phyloP scores from a whole-genome alignment of 176 grass and related monocot genomes.

The Triticum timopheevii region DNA sequence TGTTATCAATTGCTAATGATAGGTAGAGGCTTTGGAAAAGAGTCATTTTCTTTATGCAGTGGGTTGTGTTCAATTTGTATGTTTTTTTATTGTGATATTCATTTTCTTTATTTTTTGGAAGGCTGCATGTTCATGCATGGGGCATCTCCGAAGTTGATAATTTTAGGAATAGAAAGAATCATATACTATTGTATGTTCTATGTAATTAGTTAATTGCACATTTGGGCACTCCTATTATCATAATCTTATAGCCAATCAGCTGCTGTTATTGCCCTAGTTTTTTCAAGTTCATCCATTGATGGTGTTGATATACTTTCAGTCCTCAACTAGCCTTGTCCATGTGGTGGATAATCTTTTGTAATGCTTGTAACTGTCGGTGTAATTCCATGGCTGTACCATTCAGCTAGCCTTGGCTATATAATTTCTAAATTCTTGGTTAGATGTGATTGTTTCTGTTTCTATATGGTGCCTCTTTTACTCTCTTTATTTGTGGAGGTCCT shows the following conservation, averaged over 20 bases:
- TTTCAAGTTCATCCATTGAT: not conserved
- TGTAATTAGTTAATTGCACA: constrained; percentile 6
- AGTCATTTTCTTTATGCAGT: not conserved
- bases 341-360: not conserved
- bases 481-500: too few species aligned
- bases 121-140: not conserved
- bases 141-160: not conserved
- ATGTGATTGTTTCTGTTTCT: constrained; percentile 6
- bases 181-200: not conserved
- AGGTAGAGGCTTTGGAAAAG: not conserved
- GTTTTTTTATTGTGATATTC: not conserved
- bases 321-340: not conserved
- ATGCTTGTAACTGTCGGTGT: not conserved
- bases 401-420: not conserved
- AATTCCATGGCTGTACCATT: not conserved
- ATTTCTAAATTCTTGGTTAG: not conserved
- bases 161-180: not conserved
- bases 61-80: not conserved
- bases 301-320: not conserved
- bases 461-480: constrained; percentile 3
- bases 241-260: not conserved
- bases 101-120: not conserved
- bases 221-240: not conserved
- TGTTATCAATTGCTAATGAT: constrained; percentile 2
- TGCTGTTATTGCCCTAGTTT: not conserved